Evolutionary conservation across 1,139 yeast species (phyloP).

Genomic region (Diutina catenulata): DNA sequence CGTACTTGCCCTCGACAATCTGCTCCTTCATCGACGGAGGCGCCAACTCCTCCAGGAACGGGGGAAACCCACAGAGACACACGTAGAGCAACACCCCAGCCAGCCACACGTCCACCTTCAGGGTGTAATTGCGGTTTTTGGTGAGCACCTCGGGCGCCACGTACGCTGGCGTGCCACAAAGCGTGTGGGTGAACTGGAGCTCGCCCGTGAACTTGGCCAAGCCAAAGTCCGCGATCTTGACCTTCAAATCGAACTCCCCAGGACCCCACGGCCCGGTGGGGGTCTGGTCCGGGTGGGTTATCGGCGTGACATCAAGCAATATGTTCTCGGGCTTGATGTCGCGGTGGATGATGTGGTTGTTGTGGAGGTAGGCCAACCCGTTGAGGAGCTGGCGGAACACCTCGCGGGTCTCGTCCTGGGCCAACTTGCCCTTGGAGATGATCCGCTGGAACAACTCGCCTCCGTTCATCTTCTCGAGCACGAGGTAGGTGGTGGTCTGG

Average conservation of each 20-base stretch:
- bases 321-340: slow-evolving; percentile 87
- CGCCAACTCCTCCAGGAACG: slow-evolving; percentile 70
- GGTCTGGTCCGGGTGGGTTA: slow-evolving; percentile 27
- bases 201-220: slow-evolving; percentile 20
- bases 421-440: slow-evolving; percentile 45
- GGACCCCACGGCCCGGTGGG: slow-evolving; percentile 66
- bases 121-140: slow-evolving; percentile 46
- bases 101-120: slow-evolving; percentile 73
- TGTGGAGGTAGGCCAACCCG: slow-evolving; percentile 56
- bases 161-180: slow-evolving; percentile 20
- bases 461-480: slow-evolving; percentile 59
- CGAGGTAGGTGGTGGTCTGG: slow-evolving; percentile 50
- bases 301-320: slow-evolving; percentile 53
- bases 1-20: slow-evolving; percentile 52
- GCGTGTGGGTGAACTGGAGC: slow-evolving; percentile 17
- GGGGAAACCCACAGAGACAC: slow-evolving; percentile 76
- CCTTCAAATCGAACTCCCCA: slow-evolving; percentile 48
- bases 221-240: slow-evolving; percentile 64
- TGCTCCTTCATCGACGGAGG: slow-evolving; percentile 75
- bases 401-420: slow-evolving; percentile 52
- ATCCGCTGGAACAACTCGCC: slow-evolving; percentile 69
- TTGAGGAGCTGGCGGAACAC: slow-evolving; percentile 49
- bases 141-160: slow-evolving; percentile 70
- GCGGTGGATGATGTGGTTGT: slow-evolving; percentile 70
- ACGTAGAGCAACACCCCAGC: slow-evolving; percentile 67